Base-by-base conservation (phyloP, 1,139 yeast genomes). In the Hemisphaericaspora xylofermentans region DNA sequence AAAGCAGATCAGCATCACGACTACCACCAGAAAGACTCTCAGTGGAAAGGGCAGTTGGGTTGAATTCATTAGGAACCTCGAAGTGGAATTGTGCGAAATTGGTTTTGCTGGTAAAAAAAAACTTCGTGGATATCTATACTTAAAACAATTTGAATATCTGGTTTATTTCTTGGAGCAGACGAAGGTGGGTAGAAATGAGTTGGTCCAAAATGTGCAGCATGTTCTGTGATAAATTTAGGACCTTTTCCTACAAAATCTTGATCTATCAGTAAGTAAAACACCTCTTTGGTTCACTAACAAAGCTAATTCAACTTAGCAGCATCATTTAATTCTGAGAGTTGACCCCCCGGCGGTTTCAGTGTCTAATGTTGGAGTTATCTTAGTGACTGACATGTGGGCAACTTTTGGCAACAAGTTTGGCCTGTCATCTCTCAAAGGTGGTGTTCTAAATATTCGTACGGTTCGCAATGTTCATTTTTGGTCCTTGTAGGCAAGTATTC, bases 1-100 rank as follows among this genome's bases (percentile, higher is more conserved):
- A 64, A 84, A 84, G n/a, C n/a, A n/a, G n/a, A 40, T 79, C 61
- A n/a, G 93, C 84, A 58, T 84, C 91, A 43, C 89, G 89, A 43
- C 89, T 89, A 42, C 91, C 91, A 13, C 72, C 75, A 29, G 89
- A 84, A 31, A 81, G 84, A 50, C 73, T 82, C 38, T 78, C 61
- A 43, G 81, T 74, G 39, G 80, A 71, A 52, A 84, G 78, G 37
- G 82, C 77, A 4, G 91, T 86, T 8, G 91, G 86, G 57, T 82
- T 88, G 44, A 70, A 65, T 56, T 84, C 91, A 58, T 82, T 84
- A 17, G 86, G 72, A 28, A 80, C 82, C 57, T 84, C 91, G 1
- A 85, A 72, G 59, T 84, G 91, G 83, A 85, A 83, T 8, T 54
- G 53, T 31, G 70, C 63, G 35, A 64, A 61, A 40, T 65, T 64